Evolutionary conservation across 306 rosid species (phyloP).

Genomic region (Datisca glomerata): DNA sequence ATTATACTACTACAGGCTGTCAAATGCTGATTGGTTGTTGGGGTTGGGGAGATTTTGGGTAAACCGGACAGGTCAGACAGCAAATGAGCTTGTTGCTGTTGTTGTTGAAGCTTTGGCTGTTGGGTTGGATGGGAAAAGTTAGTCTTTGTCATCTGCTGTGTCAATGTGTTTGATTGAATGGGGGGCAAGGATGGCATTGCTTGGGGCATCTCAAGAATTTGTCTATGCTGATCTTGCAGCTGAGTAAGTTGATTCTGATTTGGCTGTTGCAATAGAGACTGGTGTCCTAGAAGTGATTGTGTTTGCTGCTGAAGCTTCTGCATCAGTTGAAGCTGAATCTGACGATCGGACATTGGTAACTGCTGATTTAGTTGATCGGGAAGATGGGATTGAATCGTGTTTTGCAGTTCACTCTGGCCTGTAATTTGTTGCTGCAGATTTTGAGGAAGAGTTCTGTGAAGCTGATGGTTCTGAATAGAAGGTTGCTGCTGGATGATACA

Average conservation of each 20-base stretch:
- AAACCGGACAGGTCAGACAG: constrained; percentile 43
- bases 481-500: constrained; percentile 53
- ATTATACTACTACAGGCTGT: constrained; percentile 32
- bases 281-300: constrained; percentile 58
- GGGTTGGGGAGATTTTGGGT: constrained; percentile 28
- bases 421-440: constrained; percentile 36
- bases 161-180: constrained; percentile 27
- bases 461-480: constrained; percentile 47
- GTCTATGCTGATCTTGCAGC: constrained; percentile 73
- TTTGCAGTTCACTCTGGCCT: constrained; percentile 59
- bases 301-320: constrained; percentile 78
- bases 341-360: constrained; percentile 59
- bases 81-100: constrained; percentile 44
- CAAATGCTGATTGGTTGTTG: constrained; percentile 38
- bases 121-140: constrained; percentile 39
- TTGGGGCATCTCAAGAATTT: constrained; percentile 43
- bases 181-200: constrained; percentile 28
- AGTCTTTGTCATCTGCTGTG: constrained; percentile 38
- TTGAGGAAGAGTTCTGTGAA: constrained; percentile 48
- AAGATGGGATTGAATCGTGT: constrained; percentile 28
- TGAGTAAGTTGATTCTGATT: constrained; percentile 51
- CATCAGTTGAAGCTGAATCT: constrained; percentile 53
- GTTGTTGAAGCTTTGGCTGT: constrained; percentile 63
- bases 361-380: constrained; percentile 61
- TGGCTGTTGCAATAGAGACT: constrained; percentile 47